These are phyloP conservation scores for Hymenoscyphus occultus DNA, from an alignment of 2,329 filamentous ascomycete genomes.

Conservation along the genomic window DNA sequence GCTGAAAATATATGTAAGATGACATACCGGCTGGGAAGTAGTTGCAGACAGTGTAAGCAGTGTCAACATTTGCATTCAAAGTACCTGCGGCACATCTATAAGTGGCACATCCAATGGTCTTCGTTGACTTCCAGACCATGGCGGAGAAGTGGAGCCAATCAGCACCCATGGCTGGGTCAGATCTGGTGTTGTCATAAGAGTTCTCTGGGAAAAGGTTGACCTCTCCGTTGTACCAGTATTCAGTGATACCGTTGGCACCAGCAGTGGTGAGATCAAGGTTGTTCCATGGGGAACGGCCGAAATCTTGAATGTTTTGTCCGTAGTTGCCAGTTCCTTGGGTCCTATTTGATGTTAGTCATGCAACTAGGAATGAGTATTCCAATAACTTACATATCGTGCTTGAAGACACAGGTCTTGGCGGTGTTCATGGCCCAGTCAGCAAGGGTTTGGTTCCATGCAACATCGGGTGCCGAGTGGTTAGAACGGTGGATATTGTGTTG, in stretches of 20 bases:
- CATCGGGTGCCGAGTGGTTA: slow-evolving; percentile 68
- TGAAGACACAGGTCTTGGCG: slow-evolving; percentile 67
- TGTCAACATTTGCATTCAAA: slow-evolving; percentile 9
- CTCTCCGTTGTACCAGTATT: slow-evolving; percentile 89
- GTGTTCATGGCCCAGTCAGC: slow-evolving; percentile 61
- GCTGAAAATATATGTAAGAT: slow-evolving; percentile 5
- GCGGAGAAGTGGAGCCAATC: slow-evolving; percentile 62
- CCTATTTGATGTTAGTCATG: slow-evolving; percentile 43
- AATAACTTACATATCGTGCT: slow-evolving; percentile 69
- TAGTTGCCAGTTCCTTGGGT: slow-evolving; percentile 61
- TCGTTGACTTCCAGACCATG: slow-evolving; percentile 66
- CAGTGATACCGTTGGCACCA: slow-evolving; percentile 66
- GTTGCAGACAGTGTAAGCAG: slow-evolving; percentile 76
- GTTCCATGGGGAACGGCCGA: slow-evolving; percentile 4
- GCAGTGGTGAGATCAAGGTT: slow-evolving; percentile 49
- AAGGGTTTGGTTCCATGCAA: slow-evolving; percentile 65
- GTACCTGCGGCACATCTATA: slow-evolving; percentile 52
- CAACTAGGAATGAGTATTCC: background rate
- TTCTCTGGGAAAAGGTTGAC: slow-evolving; percentile 44
- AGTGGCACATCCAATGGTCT: slow-evolving; percentile 60
- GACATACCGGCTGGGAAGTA: slow-evolving; percentile 69
- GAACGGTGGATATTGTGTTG: slow-evolving; percentile 82
- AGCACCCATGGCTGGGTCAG: slow-evolving; percentile 53
- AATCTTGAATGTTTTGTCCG: slow-evolving; percentile 84
- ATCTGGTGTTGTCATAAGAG: slow-evolving; percentile 54